Evolutionary conservation across 805 yeast genomes (phyloP).

Genomic region (Lipomyces yamadae): DNA sequence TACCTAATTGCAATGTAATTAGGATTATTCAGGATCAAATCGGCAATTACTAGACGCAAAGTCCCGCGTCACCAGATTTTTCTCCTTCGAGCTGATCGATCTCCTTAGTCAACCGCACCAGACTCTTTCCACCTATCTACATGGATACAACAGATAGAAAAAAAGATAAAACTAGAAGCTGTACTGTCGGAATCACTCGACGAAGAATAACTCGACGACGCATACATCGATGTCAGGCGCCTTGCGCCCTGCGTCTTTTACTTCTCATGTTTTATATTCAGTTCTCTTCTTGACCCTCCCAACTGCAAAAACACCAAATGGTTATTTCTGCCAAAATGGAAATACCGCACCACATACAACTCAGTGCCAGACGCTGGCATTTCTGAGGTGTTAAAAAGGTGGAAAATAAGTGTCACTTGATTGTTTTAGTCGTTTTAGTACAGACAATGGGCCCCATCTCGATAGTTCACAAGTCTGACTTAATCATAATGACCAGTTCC

Average conservation of each 20-base stretch:
- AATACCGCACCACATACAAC: no score
- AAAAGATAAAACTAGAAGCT: not conserved
- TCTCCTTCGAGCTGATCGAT: slow-evolving; percentile 11
- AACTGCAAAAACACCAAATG: not conserved
- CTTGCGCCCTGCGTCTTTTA: not conserved
- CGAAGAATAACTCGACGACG: slow-evolving; percentile 1
- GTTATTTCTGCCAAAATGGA: not conserved
- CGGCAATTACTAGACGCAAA: slow-evolving; percentile 1
- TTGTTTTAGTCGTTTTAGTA: no score
- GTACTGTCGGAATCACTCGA: slow-evolving; percentile 6
- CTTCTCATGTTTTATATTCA: not conserved
- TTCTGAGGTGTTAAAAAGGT: no score
- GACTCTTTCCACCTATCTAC: slow-evolving; percentile 24
- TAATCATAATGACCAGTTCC: no score
- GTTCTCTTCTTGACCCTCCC: not conserved
- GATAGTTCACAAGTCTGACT: no score
- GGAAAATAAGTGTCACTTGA: no score
- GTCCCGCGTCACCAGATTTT: slow-evolving; percentile 12
- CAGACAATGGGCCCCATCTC: no score
- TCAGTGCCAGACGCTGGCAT: no score
- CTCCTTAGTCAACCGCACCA: slow-evolving; percentile 9
- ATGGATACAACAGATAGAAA: slow-evolving; percentile 24
- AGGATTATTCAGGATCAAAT: slow-evolving; percentile 12
- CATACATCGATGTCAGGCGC: slow-evolving; percentile 2
- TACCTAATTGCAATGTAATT: slow-evolving; percentile 16